Percentiles rank a stretch among this genome's conserved stretches.
phyloP scores from a whole-genome alignment of 257 asterid species.

The Primulina eburnea region DNA sequence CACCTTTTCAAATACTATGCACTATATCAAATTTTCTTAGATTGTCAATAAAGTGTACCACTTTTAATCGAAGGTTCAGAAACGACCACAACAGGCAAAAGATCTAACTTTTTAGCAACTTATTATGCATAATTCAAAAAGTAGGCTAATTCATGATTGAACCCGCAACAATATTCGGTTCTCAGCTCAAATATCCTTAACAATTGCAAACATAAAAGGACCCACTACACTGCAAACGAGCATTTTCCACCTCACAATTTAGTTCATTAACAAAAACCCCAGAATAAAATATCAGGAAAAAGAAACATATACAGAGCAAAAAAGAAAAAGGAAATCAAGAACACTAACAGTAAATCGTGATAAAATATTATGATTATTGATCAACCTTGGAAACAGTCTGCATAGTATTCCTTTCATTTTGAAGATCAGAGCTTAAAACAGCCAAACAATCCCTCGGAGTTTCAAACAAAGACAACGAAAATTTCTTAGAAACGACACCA shows the following conservation, averaged over 20 bases:
- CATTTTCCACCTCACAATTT: conserved; percentile 16
- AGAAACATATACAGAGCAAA: not conserved
- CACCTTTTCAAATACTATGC: conserved; percentile 11
- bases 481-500: conserved; percentile 94
- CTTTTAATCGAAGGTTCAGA: conserved; percentile 20
- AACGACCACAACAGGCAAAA: conserved; percentile 28
- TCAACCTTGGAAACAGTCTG: conserved; percentile 47
- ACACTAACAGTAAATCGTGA: not conserved
- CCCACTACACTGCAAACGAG: conserved; percentile 18
- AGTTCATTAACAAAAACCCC: conserved; percentile 10
- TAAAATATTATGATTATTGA: not conserved
- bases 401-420: conserved; percentile 30
- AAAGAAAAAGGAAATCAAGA: not conserved
- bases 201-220: conserved; percentile 12
- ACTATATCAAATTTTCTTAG: conserved; percentile 17
- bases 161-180: conserved; percentile 11
- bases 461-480: conserved; percentile 79
- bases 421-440: conserved; percentile 50
- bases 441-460: conserved; percentile 82
- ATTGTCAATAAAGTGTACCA: conserved; percentile 21
- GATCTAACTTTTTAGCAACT: conserved; percentile 22
- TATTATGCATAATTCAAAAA: conserved; percentile 20
- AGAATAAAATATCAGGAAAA: not conserved
- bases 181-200: not conserved
- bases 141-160: conserved; percentile 5